Percentiles rank a stretch among this genome's conserved stretches.
Evolutionary conservation across 495 filamentous ascomycete genomes (phyloP).

Genomic region (Tuber brumale): DNA sequence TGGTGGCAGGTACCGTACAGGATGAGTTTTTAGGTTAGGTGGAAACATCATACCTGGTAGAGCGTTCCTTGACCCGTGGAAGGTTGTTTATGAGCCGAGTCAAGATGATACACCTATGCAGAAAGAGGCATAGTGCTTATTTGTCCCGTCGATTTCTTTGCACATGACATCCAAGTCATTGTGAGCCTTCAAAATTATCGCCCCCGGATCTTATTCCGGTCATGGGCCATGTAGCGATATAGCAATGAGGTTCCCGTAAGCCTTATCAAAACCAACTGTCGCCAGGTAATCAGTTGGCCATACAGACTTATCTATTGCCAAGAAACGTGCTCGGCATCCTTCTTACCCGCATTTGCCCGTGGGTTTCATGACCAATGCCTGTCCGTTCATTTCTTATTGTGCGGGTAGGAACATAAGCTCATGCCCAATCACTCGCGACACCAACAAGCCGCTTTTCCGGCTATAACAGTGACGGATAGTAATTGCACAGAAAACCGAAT

Average conservation of each 20-base stretch:
- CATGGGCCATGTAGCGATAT: not conserved
- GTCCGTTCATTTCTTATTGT: not conserved
- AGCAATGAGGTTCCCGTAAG: not conserved
- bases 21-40: not conserved
- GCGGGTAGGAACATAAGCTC: not conserved
- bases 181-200: not conserved
- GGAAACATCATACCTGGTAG: slow-evolving; percentile 2
- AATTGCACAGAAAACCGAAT: not conserved
- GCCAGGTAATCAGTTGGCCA: not conserved
- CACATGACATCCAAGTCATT: not conserved
- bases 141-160: not conserved
- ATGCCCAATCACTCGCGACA: not conserved
- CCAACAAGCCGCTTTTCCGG: slow-evolving; percentile 1
- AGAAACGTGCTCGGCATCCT: not conserved
- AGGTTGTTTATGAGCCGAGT: not conserved
- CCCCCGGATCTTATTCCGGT: not conserved
- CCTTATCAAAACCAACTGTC: not conserved
- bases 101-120: not conserved
- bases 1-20: slow-evolving; percentile 3
- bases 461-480: not conserved
- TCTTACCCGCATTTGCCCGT: not conserved
- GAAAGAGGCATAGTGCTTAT: slow-evolving; percentile 1
- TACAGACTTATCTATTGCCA: not conserved
- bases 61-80: not conserved
- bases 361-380: not conserved